A percentile compares a stretch with the other conserved stretches of the same genome.
Conservation (phyloP, 2,329 filamentous ascomycete species). For the Aspergillus pseudotamarii region DNA sequence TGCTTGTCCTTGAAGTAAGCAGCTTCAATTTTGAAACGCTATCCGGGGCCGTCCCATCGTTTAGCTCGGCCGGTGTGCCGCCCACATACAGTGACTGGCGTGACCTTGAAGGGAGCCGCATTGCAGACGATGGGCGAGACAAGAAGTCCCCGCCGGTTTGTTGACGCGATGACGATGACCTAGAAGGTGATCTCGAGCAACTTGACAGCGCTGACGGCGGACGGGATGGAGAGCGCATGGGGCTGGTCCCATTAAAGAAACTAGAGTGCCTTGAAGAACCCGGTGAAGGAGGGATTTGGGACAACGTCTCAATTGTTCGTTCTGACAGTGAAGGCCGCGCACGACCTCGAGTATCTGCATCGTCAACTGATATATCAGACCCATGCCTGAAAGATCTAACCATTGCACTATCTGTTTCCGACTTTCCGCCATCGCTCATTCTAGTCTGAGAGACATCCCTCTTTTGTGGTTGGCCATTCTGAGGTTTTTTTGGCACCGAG, state of each 20-base stretch:
- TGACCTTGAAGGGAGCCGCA: conserved; percentile 38
- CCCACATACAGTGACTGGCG: conserved; percentile 31
- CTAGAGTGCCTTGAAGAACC: conserved; percentile 67
- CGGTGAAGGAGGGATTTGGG: conserved; percentile 77
- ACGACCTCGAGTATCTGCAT: conserved; percentile 28
- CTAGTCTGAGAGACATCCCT: conserved; percentile 26
- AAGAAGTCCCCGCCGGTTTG: conserved; percentile 58
- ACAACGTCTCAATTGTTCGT: conserved; percentile 81
- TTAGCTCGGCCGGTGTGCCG: conserved; percentile 19
- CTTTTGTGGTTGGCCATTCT: conserved; percentile 19
- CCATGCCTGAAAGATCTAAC: conserved; percentile 15
- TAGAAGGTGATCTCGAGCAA: conserved; percentile 41
- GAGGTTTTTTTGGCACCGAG: conserved; percentile 28
- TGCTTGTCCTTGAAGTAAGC: conserved; percentile 25
- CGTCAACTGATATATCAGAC: conserved; percentile 22
- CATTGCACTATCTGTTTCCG: conserved; percentile 16
- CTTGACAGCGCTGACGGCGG: conserved; percentile 62
- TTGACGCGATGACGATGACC: conserved; percentile 50
- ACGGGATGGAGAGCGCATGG: conserved; percentile 64
- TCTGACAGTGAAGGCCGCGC: conserved; percentile 63
- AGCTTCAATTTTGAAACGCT: conserved; percentile 29
- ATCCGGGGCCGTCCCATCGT: conserved; percentile 16
- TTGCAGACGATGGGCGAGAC: conserved; percentile 32
- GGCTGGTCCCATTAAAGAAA: conserved; percentile 70
- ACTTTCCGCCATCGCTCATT: conserved; percentile 21